Conservation (phyloP, 192 early-diverging fungal genomes). For the Gamsiella multidivaricata region DNA sequence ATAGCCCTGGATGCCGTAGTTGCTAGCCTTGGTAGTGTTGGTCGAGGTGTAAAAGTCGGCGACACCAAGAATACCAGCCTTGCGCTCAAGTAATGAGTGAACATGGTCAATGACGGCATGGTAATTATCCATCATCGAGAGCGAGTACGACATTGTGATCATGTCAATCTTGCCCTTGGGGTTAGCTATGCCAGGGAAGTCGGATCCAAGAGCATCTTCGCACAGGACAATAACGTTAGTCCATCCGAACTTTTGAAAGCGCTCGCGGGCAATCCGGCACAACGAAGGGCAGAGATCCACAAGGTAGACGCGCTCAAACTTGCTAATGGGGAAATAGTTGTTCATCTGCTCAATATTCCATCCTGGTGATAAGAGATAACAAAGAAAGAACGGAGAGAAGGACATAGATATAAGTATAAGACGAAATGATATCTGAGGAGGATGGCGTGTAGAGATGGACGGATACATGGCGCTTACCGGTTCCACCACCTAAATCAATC, state of each 20-base stretch:
- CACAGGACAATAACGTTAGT: constrained; percentile 83
- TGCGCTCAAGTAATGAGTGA: constrained; percentile 64
- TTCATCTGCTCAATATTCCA: constrained; percentile 87
- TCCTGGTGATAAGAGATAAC: too few species aligned
- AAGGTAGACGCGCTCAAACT: constrained; percentile 82
- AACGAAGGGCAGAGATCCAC: constrained; percentile 87
- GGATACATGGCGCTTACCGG: constrained; percentile 46
- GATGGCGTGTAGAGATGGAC: too few species aligned
- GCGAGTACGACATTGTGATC: constrained; percentile 88
- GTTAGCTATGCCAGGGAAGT: constrained; percentile 67
- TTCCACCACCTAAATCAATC: constrained; percentile 77
- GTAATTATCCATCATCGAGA: constrained; percentile 88
- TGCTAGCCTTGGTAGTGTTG: constrained; percentile 50
- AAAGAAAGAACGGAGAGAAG: not conserved
- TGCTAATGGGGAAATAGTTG: constrained; percentile 72
- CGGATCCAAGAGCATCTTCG: constrained; percentile 79
- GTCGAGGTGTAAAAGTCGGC: constrained; percentile 84
- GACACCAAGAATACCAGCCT: constrained; percentile 78
- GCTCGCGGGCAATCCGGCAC: constrained; percentile 79
- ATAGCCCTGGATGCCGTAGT: constrained; percentile 67
- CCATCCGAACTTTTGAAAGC: constrained; percentile 84
- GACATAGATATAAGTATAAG: not conserved
- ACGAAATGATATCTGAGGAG: not conserved
- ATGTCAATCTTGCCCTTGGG: constrained; percentile 73
- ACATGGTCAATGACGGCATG: constrained; percentile 77